Base-by-base conservation (phyloP, 345 rosid species). In the Boechera stricta region DNA sequence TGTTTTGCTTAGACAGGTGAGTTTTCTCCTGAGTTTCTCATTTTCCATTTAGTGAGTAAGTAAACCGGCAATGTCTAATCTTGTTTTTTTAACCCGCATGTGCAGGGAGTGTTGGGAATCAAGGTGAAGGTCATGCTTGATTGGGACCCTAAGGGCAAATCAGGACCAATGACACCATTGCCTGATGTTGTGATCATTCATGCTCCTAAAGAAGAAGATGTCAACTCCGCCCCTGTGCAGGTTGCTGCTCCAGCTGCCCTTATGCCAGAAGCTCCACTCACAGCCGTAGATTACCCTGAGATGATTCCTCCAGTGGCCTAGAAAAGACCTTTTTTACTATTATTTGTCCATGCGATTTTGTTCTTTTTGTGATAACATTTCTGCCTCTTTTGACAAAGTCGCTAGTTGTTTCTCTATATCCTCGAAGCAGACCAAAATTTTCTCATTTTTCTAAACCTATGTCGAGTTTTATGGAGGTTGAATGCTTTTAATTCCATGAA, bases 171-270 rank as follows among this genome's bases (percentile, higher is more conserved):
- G 83, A 90, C 90, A 10, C 93, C 97, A 13, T 69, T 89, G 74
- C 94, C 94, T 15, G 94, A 89, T 81, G 82, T 91, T 8, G 95
- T 90, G 2, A 91, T 88, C 10, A 92, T 90, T 82, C 89, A 90
- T 76, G 16, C 93, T 52, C 96, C 96, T 3, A 90, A 92, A 80
- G 96, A 92, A 62, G 93, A 90, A 36, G 86, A 82, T 2, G 31
- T 41, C 0, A 5, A 21, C 58, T 15, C 3, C 0, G 16, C 29
- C 0, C 49, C 56, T 49, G 57, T 58, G 41, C 77, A 72, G 26
- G 69, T 31, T 49, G 41, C 5, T 66, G 36, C 77, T 7, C 73
- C 41, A 0, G 48, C 41, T 15, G 69, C 71, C 26, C 74, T 61
- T 51, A 13, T 67, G 24, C 66, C 71, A 0, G 83, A 81, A 13